These are phyloP conservation scores for Amanita pallidorosea DNA, from an alignment of 768 basidiomycete genomes.

Conservation along the genomic window DNA sequence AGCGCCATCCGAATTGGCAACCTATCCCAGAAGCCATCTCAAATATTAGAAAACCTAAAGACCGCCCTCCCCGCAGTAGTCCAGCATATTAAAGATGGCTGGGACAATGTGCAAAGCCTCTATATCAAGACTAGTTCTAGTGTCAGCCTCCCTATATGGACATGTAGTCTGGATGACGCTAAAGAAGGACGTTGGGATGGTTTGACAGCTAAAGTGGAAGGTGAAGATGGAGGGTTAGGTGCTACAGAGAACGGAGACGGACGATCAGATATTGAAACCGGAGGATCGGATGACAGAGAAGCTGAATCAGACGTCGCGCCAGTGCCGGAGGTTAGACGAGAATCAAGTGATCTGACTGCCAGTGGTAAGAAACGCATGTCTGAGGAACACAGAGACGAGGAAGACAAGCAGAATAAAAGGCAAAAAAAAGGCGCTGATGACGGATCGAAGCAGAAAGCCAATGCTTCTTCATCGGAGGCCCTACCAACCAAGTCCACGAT, in stretches of 20 bases:
- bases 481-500: neutral
- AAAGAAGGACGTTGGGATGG: conserved; percentile 55
- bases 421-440: conserved; percentile 14
- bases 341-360: conserved; percentile 10
- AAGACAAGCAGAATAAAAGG: conserved; percentile 35
- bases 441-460: neutral
- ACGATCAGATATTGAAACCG: conserved; percentile 1
- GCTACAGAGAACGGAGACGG: neutral
- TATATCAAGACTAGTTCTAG: conserved; percentile 86
- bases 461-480: neutral
- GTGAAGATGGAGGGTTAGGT: conserved; percentile 14
- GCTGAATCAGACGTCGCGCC: conserved; percentile 6
- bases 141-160: conserved; percentile 86
- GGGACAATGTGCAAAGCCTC: conserved; percentile 86
- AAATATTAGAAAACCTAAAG: conserved; percentile 72
- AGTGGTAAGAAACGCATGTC: conserved; percentile 27
- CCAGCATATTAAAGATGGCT: conserved; percentile 62
- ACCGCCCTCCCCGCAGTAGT: conserved; percentile 68
- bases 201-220: conserved; percentile 19
- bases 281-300: conserved; percentile 1
- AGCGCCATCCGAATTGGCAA: conserved; percentile 82
- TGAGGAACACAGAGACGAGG: conserved; percentile 23
- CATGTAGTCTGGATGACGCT: conserved; percentile 52
- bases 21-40: conserved; percentile 58
- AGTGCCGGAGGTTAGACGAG: neutral